Base-by-base conservation (phyloP, 2,329 filamentous ascomycete genomes). In the Akanthomyces uredinophilus region DNA sequence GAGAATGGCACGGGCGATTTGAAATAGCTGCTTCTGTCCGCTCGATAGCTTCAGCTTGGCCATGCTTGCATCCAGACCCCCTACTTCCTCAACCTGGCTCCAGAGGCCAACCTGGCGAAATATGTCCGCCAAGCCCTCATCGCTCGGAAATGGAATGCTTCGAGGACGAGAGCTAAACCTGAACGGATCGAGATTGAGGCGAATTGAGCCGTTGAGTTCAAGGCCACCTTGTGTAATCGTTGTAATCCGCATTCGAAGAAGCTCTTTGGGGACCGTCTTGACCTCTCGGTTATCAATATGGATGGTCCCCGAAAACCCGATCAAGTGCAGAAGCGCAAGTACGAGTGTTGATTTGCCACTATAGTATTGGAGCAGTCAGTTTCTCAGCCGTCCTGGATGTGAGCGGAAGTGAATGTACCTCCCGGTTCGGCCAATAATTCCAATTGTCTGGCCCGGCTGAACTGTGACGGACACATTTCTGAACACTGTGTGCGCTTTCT, bases 151-250 rank as follows among this genome's bases (percentile, higher is more conserved):
- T 39, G 37, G 37, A 5, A 39, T 4, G 50, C 49, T 10, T 7
- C 44, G 14, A 37, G 14, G 18, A 2, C 18, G 29, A 37, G 65
- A 67, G 1, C n/a, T 18, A 57, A 61, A 50, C 4, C 35, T 20
- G 56, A 61, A 55, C 4, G 60, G 52, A 10, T 50, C 43, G n/a
- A 79, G 70, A 54, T 82, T 82, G 29, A 73, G 68, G 16, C 77
- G 74, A 4, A 83, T 69, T 1, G 71, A 75, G n/a, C 75, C 78
- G 2, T 72, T 72, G 13, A 81, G 69, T 5, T 78, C 69, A 52
- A 80, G 72, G 0, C 78, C 72, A 29, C 81, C 78, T 70, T 82
- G 80, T 0, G 79, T 77, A 4, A 82, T 68, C 4, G 74, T 73
- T 24, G 76, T 74, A 11, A 82, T 70, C 3, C 74, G 69, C 2